Evolutionary conservation across 176 grass and related monocot species (phyloP), one percentile per base, ranked within the genome.

Genomic region (Musa beccarii): DNA sequence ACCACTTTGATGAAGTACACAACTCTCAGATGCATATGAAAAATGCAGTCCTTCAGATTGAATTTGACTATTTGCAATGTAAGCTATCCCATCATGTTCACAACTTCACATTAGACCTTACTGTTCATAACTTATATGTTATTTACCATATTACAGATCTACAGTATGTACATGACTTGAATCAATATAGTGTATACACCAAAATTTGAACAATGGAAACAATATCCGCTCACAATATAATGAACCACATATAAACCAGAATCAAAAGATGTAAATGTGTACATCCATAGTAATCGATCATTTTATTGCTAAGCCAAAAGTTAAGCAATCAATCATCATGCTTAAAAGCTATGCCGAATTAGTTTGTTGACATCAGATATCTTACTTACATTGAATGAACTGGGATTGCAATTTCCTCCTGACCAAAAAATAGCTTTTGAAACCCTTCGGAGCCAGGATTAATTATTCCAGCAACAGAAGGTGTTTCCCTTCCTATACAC

Each of bases 361-460:
- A 43, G 34, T 43, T 43, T 43, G 3, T 55, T 20, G 0, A 29
- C 1, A 74, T 29, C 15, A 21, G 26, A 24, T 54, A 19, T 16
- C 11, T 72, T 73, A 49, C 85, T 20, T 62, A 98, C 95, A 77
- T 89, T 53, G 95, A 86, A 87, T 99, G 86, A 65, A 99, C 95
- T 43, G 95, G 90, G 88, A 99, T 99, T 70, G 95, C 95, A 84
- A 99, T 99, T 92, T 99, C 95, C 81, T 99, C 95, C 84, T 94
- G 95, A 62, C 95, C 95, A 75, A 99, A 99, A 83, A 99, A 99
- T 74, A 99, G 91, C 79, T 99, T 99, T 81, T 99, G 95, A 78
- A 99, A 99, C 59, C 95, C 95, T 51, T 99, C 90, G 72, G 90
- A 99, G 79, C 95, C 95, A 84, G 95, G 90, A 78, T 99, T 99